Percentiles rank a stretch among this genome's conserved stretches.
Conservation (phyloP, 176 grass and related monocot species). For the Elymus sibiricus region DNA sequence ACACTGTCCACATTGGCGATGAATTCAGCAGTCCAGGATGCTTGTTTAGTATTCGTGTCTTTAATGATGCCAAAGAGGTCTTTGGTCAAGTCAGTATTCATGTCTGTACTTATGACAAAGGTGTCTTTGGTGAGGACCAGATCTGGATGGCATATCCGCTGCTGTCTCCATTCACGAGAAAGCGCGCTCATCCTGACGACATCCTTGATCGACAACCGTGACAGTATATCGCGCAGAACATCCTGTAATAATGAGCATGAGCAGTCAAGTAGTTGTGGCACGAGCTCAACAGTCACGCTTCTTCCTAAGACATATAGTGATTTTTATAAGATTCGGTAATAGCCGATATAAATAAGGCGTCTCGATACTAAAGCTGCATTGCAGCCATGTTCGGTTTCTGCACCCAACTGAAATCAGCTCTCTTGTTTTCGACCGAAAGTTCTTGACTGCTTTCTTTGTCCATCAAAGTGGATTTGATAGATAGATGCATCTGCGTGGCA, state of each 20-base stretch:
- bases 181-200: not conserved
- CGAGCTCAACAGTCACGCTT: not conserved
- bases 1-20: too few species aligned
- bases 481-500: not conserved
- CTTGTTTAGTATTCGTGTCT: too few species aligned
- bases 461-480: not conserved
- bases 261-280: not conserved
- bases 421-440: not conserved
- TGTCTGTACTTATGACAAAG: not conserved
- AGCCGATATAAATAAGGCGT: not conserved
- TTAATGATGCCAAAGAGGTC: too few species aligned
- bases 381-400: not conserved
- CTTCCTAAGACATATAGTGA: not conserved
- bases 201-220: not conserved
- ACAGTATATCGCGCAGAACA: not conserved
- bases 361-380: not conserved
- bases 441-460: not conserved
- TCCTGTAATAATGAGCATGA: not conserved
- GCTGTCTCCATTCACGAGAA: too few species aligned
- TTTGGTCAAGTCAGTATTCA: not conserved
- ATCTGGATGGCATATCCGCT: not conserved
- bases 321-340: not conserved
- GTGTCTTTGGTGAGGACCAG: not conserved
- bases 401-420: not conserved
- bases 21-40: too few species aligned